Conservation (phyloP, 140 eudicot genomes). For the Anethum foeniculum region DNA sequence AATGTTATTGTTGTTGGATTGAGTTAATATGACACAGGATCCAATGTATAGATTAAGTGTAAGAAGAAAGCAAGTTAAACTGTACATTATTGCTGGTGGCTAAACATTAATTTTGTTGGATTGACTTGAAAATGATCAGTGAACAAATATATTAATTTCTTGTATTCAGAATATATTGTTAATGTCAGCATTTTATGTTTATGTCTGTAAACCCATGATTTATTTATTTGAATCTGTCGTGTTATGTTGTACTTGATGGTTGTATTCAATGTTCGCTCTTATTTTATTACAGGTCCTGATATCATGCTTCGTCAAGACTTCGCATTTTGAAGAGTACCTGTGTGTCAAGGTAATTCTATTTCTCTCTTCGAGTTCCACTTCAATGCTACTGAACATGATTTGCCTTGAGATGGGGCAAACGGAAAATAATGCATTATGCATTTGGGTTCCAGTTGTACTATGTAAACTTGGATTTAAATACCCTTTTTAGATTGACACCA, state of each 20-base stretch:
- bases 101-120: neutral
- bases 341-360: constrained; percentile 63
- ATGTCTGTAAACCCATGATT: neutral
- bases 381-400: neutral
- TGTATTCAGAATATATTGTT: neutral
- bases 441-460: neutral
- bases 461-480: neutral
- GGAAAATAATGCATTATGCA: neutral
- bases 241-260: neutral
- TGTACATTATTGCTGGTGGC: neutral
- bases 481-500: neutral
- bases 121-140: neutral
- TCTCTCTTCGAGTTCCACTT: neutral
- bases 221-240: neutral
- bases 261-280: neutral
- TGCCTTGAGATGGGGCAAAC: neutral
- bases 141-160: neutral
- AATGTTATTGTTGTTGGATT: neutral
- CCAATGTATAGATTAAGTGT: neutral
- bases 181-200: constrained; percentile 1
- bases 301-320: constrained; percentile 96
- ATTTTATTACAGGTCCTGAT: constrained; percentile 52
- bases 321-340: constrained; percentile 80
- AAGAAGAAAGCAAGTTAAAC: neutral
- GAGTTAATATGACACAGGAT: neutral